phyloP scores from a whole-genome alignment of 2,329 filamentous ascomycete genomes.

The Fusarium succisae region DNA sequence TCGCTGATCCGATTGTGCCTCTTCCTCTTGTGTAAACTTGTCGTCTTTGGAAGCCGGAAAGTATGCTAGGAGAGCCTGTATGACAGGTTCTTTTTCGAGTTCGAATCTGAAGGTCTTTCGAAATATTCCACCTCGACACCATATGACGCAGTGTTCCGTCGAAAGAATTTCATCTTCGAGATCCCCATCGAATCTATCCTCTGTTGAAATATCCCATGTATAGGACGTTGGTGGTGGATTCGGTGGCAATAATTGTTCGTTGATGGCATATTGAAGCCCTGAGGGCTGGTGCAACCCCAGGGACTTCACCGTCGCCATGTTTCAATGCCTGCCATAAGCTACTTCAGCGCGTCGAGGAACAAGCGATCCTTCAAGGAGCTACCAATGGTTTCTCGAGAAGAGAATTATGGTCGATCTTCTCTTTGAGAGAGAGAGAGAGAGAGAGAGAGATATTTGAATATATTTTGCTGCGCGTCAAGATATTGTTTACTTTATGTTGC shows the following conservation, averaged over 20 bases:
- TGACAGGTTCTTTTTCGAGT: slow-evolving; percentile 84
- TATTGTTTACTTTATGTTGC: slow-evolving; percentile 32
- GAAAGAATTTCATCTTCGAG: slow-evolving; percentile 83
- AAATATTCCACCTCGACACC: slow-evolving; percentile 87
- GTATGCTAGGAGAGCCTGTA: slow-evolving; percentile 85
- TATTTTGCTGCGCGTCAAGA: slow-evolving; percentile 30
- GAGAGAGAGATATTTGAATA: background rate
- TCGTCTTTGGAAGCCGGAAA: slow-evolving; percentile 70
- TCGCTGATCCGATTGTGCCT: slow-evolving; percentile 23
- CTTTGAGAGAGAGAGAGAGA: background rate
- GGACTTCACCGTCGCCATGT: slow-evolving; percentile 90
- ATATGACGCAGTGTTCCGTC: slow-evolving; percentile 81
- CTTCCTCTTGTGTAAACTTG: slow-evolving; percentile 6
- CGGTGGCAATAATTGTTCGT: slow-evolving; percentile 78
- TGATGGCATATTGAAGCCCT: slow-evolving; percentile 82
- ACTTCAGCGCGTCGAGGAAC: background rate
- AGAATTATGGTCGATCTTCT: background rate
- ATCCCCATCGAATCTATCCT: slow-evolving; percentile 51
- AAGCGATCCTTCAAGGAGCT: slow-evolving; percentile 1
- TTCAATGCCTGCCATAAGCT: slow-evolving; percentile 48
- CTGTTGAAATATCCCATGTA: slow-evolving; percentile 73
- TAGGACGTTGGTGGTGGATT: slow-evolving; percentile 75
- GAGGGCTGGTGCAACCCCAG: slow-evolving; percentile 90
- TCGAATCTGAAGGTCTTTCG: slow-evolving; percentile 88
- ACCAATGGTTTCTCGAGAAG: background rate